These are phyloP conservation scores for Salix purpurea DNA, from an alignment of 345 rosid species.

Conservation along the genomic window DNA sequence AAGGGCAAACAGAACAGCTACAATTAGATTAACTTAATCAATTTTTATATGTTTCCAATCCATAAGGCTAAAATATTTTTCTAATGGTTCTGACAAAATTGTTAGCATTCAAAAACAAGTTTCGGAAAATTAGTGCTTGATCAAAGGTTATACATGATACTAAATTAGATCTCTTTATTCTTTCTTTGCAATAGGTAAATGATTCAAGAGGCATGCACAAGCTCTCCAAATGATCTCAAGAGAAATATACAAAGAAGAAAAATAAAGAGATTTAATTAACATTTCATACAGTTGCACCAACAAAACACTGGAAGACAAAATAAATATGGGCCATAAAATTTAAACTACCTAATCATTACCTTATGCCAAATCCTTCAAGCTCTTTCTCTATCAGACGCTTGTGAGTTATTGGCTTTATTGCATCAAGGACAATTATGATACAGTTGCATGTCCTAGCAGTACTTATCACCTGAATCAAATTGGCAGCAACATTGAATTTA, in stretches of 20 bases:
- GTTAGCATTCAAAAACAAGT: background rate
- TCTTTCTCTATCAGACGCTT: conserved; percentile 97
- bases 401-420: conserved; percentile 97
- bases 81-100: background rate
- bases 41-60: background rate
- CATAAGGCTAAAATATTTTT: background rate
- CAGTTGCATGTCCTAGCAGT: conserved; percentile 97
- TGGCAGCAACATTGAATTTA: background rate
- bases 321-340: background rate
- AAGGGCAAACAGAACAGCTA: background rate
- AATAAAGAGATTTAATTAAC: background rate
- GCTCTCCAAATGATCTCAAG: too few relatives aligned
- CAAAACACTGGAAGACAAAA: background rate
- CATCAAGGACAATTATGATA: conserved; percentile 91
- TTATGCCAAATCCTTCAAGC: conserved; percentile 98
- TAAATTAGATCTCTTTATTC: background rate
- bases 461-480: conserved; percentile 73
- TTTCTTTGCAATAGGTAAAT: background rate
- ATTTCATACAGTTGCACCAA: background rate
- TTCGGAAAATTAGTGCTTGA: background rate
- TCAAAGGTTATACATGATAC: background rate
- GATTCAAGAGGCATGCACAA: background rate
- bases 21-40: background rate
- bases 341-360: conserved; percentile 38
- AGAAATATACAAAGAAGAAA: background rate